These are phyloP conservation scores for Cydonia oblonga DNA, from an alignment of 331 rosid genomes.

Conservation along the genomic window DNA sequence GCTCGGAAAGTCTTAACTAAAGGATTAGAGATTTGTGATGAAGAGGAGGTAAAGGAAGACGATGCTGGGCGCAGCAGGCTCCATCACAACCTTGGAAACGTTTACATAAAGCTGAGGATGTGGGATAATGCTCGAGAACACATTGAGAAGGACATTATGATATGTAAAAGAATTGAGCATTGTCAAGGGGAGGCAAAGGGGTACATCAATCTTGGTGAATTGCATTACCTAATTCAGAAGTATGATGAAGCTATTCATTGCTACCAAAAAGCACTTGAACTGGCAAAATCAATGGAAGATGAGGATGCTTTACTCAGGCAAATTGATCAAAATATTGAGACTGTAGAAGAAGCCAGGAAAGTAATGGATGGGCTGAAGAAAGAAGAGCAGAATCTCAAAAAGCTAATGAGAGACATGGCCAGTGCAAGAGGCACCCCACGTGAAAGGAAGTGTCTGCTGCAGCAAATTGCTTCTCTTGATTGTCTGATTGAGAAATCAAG, in stretches of 20 bases:
- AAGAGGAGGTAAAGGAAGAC: conserved; percentile 58
- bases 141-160: conserved; percentile 55
- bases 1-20: conserved; percentile 39
- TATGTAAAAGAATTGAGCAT: conserved; percentile 67
- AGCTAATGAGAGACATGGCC: conserved; percentile 49
- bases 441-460: conserved; percentile 55
- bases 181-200: conserved; percentile 92
- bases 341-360: conserved; percentile 33
- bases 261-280: conserved; percentile 50
- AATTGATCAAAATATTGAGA: conserved; percentile 49
- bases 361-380: conserved; percentile 45
- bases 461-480: conserved; percentile 44
- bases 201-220: conserved; percentile 64
- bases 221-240: conserved; percentile 63
- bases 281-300: conserved; percentile 61
- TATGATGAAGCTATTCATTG: conserved; percentile 52
- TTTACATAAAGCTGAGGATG: conserved; percentile 58
- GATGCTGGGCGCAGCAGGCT: conserved; percentile 78
- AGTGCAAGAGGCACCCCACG: conserved; percentile 47
- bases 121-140: conserved; percentile 62
- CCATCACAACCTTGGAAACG: conserved; percentile 82
- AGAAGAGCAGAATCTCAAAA: conserved; percentile 72
- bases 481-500: conserved; percentile 57
- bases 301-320: conserved; percentile 61
- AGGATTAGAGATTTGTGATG: conserved; percentile 62